Base-by-base conservation (phyloP, 768 basidiomycete genomes). In the Baorangia bicolor region DNA sequence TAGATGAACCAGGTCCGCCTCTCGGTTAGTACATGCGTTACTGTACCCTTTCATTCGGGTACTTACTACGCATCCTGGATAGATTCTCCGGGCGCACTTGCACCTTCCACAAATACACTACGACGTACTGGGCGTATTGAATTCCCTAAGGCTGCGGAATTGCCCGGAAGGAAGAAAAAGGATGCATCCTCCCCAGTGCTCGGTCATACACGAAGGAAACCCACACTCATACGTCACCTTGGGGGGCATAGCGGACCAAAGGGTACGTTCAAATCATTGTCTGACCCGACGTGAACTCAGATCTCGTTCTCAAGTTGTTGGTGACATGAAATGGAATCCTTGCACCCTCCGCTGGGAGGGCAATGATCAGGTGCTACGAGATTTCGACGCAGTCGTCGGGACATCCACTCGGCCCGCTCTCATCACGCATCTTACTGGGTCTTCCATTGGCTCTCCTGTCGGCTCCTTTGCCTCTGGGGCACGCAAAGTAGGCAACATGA, bases 261-360 rank as follows among this genome's bases (percentile, higher is more conserved):
- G 83, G 86, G 93, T 94, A 59, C 30, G 81, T 67, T 41, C 10
- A 30, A 14, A 21, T 43, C 34, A 39, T 41, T 43, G 41, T 55
- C 47, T 48, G 23, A 40, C 30, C n/a, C 14, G 30, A 38, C 54
- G 27, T 46, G 41, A 58, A 58, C 60, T 70, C 41, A 66, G 49
- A 33, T 30, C 14, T 51, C 37, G 9, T 51, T 47, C 58, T n/a
- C 41, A 65, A 96, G 96, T 93, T 43, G 83, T 96, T 54, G 94
- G 94, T 21, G 92, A 95, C 51, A 99, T 99, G 96, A 90, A 85
- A 65, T 99, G 94, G 92, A 98, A 99, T 73, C 95, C 96, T 38
- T 76, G 74, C 18, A 86, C 85, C 2, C 82, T 90, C 16, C 88
- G 92, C 34, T 99, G 96, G 96, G 96, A 99, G 77, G 96, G 96